Conservation (phyloP, 2,329 filamentous ascomycete species). For the Metarhizium humberi region DNA sequence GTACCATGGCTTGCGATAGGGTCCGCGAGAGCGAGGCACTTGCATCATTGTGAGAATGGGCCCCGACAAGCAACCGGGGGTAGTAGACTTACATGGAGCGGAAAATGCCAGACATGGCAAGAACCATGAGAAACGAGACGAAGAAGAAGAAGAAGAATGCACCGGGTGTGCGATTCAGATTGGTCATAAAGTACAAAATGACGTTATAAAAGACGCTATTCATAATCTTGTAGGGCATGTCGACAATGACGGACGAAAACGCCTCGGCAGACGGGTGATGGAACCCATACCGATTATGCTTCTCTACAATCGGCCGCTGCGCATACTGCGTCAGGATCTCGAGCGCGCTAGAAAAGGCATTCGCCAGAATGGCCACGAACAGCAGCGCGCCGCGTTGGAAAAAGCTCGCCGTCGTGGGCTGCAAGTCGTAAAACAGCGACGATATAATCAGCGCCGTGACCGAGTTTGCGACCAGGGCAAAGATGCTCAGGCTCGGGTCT, state of each 20-base stretch:
- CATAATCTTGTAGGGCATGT: slow-evolving; percentile 65
- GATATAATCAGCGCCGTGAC: slow-evolving; percentile 2
- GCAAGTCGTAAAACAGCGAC: background rate
- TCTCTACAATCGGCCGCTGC: slow-evolving; percentile 85
- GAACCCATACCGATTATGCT: slow-evolving; percentile 77
- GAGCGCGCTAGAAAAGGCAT: no score
- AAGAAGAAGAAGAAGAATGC: slow-evolving; percentile 62
- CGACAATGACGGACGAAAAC: slow-evolving; percentile 72
- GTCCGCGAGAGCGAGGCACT: slow-evolving; percentile 60
- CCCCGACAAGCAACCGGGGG: no score
- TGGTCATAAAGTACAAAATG: slow-evolving; percentile 73
- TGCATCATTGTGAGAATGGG: no score
- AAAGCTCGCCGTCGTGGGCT: slow-evolving; percentile 9
- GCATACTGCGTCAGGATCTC: slow-evolving; percentile 61
- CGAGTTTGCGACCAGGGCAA: no score
- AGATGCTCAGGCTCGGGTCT: no score
- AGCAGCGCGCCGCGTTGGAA: slow-evolving; percentile 39
- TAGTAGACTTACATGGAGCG: slow-evolving; percentile 44
- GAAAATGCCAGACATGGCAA: slow-evolving; percentile 79
- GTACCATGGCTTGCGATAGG: slow-evolving; percentile 52
- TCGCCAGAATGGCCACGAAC: no score
- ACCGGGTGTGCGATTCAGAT: slow-evolving; percentile 60
- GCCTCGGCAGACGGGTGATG: slow-evolving; percentile 86
- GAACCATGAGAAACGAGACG: slow-evolving; percentile 67
- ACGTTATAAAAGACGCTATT: slow-evolving; percentile 70